Base-by-base conservation (phyloP, 2,329 filamentous ascomycete genomes). In the Ascomycota sp. region DNA sequence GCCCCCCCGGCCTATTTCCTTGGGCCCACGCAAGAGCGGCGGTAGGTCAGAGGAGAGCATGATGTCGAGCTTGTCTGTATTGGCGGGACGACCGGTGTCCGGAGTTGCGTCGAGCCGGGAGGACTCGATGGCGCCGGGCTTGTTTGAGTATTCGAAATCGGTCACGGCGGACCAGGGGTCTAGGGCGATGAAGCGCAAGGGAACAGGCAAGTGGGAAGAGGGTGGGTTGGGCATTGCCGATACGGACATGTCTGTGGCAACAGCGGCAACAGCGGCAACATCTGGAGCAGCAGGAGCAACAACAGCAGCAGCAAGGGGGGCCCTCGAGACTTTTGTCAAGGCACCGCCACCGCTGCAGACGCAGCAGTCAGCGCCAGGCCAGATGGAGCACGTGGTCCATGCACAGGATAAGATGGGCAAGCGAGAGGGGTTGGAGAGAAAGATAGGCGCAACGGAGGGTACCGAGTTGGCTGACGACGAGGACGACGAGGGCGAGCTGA, bases 381-480 rank as follows among this genome's bases (percentile, higher is more conserved):
- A 68, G 30, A 59, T 76, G 40, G 64, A 71, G 37, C 52, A 58
- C 21, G 51, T 57, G 9, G 53, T 57, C 36, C 71, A 73, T 19
- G 80, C 78, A 4, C 59, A 71, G 2, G 82, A 92, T 43, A 73
- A 76, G 38, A 71, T 69, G 37, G 69, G 70, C 3, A 86, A 79
- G 49, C 70, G 76, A 21, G 77, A 83, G 38, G 73, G 72, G 6
- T 53, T 81, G 22, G 80, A 92, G 43, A 80, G 70, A 41, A 67
- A 72, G 27, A 66, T 69, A 11, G 55, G 71, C 15, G 15, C n/a
- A 10, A 17, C 8, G 23, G 81, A 92, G 41, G 74, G 78, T 23
- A 68, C 60, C 32, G 86, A 94, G 43, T 92, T 81, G 20, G 85
- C 85, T 4, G 86, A 94, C 43, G 86, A 94, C 41, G 86, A 94